A percentile compares a stretch with the other conserved stretches of the same genome.
Evolutionary conservation across 257 asterid species (phyloP).

Genomic region (Nyctanthes arbortristis): DNA sequence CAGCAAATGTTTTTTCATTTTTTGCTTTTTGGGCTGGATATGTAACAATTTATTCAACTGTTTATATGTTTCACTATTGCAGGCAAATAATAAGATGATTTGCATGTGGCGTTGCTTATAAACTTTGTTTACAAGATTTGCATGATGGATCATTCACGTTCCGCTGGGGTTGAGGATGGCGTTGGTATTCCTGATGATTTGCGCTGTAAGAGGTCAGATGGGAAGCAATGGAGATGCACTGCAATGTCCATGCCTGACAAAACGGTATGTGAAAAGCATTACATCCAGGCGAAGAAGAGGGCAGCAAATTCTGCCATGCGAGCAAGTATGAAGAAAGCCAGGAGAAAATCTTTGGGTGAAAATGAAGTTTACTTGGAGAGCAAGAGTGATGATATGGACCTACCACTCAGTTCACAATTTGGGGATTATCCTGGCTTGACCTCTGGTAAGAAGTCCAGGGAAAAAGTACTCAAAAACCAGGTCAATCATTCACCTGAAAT

Average conservation of each 20-base stretch:
- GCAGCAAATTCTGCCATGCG: conserved; percentile 98
- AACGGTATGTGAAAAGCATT: conserved; percentile 98
- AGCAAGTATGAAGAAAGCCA: conserved; percentile 84
- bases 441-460: conserved; percentile 74
- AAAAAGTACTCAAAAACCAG: conserved; percentile 47
- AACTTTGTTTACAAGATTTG: conserved; percentile 17
- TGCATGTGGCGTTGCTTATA: conserved; percentile 20
- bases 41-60: too few relatives aligned
- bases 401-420: conserved; percentile 61
- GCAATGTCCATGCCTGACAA: conserved; percentile 99
- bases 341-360: conserved; percentile 68
- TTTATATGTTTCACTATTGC: conserved; percentile 13
- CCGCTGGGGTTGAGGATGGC: conserved; percentile 75
- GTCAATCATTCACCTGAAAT: conserved; percentile 73
- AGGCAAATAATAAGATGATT: conserved; percentile 31
- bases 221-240: conserved; percentile 99
- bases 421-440: conserved; percentile 68
- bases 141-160: conserved; percentile 75
- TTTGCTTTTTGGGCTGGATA: not conserved
- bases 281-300: conserved; percentile 99
- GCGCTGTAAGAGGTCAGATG: conserved; percentile 99
- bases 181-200: conserved; percentile 89
- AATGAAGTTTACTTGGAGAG: conserved; percentile 78
- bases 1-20: not conserved
- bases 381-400: conserved; percentile 95